Base-by-base conservation (phyloP, 305 asterid genomes). In the Fraxinus sp. region DNA sequence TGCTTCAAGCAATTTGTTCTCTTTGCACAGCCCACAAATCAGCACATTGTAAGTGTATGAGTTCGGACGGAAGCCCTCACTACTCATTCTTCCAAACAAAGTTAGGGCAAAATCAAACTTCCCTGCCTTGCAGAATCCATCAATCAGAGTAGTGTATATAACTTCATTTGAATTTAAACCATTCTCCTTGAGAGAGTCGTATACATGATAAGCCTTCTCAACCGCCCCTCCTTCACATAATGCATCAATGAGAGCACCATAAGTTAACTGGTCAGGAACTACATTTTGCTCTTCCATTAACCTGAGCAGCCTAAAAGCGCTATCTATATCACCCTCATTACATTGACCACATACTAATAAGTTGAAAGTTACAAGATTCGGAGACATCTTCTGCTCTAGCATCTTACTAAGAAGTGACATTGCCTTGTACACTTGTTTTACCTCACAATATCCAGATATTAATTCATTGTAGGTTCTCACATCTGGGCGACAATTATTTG, bases 401-500 rank as follows among this genome's bases (percentile, higher is more conserved):
- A 93, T 94, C 90, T 81, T 87, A 86, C 75, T 85, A 80, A 93
- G 93, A 79, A 92, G 83, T 49, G 86, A 74, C 98, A 94, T 94
- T 7, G 93, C 97, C 87, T 85, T 92, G 89, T 92, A 92, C 84
- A 89, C 93, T 77, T 90, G 85, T 76, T 83, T 90, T 16, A 24
- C 83, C 86, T 88, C 87, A 83, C 95, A 92, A 35, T 85, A 89
- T 36, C 96, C 98, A 80, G 84, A 91, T 30, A 94, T 93, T 86
- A 94, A 91, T 87, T 91, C 97, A 82, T 94, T 94, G 86, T 90
- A 94, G 13, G 98, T 94, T 37, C 97, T 91, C 55, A 88, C 89
- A 90, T 93, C 84, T 11, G 97, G 97, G 24, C 20, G 37, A 75
- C 95, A 94, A 30, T 86, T 84, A 57, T 86, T 92, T 13, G 80